A percentile compares a stretch with the other conserved stretches of the same genome.
Conservation (phyloP, 306 rosid genomes). For the Inga laurina region DNA sequence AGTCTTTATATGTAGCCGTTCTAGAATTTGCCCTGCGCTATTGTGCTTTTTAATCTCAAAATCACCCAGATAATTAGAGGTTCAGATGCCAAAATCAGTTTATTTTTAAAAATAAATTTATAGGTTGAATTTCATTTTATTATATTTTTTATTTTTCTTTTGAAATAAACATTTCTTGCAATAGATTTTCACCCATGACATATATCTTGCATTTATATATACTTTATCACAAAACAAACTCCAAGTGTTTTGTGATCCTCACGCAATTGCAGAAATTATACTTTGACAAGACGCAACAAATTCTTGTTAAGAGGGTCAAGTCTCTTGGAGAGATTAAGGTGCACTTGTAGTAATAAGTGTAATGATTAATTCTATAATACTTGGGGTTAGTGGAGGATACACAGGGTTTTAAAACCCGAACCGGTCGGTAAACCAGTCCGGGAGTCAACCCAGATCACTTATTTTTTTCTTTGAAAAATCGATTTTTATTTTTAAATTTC, state of each 20-base stretch:
- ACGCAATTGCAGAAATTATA: constrained; percentile 4
- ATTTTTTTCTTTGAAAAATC: too few species aligned
- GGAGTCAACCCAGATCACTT: too few species aligned
- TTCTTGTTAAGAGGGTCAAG: not conserved
- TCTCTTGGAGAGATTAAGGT: not conserved
- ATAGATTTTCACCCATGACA: not conserved
- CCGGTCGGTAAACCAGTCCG: too few species aligned
- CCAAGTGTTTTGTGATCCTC: not conserved
- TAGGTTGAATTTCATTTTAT: not conserved
- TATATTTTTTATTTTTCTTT: not conserved
- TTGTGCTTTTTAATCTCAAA: not conserved
- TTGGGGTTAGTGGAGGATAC: not conserved
- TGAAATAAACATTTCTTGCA: not conserved
- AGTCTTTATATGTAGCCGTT: not conserved
- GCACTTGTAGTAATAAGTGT: not conserved
- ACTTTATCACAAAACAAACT: not conserved
- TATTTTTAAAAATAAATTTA: not conserved
- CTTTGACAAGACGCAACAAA: not conserved
- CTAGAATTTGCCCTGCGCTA: too few species aligned
- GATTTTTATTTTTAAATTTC: too few species aligned
- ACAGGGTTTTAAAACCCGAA: too few species aligned
- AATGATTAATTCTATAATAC: not conserved
- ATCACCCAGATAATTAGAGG: not conserved
- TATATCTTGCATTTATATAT: not conserved
- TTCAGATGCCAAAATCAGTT: not conserved